These are phyloP conservation scores for Diplodia sapinea DNA, from an alignment of 2,329 filamentous ascomycete genomes.

Conservation along the genomic window DNA sequence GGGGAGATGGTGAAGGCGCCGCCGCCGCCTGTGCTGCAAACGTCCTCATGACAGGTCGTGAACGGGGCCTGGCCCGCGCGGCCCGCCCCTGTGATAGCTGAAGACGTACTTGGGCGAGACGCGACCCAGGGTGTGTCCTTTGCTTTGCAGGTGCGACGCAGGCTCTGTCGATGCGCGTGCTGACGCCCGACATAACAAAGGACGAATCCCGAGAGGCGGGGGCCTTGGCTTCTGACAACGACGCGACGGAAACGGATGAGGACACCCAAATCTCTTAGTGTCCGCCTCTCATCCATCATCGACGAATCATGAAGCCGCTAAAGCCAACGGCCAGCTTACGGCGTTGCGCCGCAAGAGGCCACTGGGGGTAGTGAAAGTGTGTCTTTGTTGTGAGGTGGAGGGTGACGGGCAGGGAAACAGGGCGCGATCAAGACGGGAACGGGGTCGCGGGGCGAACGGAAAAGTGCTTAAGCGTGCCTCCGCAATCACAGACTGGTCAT, in stretches of 20 bases:
- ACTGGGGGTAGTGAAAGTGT: conserved; percentile 16
- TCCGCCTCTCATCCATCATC: conserved; percentile 3
- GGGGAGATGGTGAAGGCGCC: background rate
- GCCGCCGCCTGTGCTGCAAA: conserved; percentile 21
- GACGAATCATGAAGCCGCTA: conserved; percentile 12
- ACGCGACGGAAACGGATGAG: conserved; percentile 30
- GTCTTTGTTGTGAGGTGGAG: conserved; percentile 1
- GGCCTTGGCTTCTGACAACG: conserved; percentile 26
- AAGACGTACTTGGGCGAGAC: background rate
- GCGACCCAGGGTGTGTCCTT: background rate
- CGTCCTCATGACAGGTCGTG: conserved; percentile 9
- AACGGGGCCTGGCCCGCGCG: conserved; percentile 8
- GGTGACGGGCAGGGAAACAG: background rate
- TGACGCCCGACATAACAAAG: background rate
- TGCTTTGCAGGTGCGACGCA: conserved; percentile 5
- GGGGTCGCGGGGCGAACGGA: background rate
- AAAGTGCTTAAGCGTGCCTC: conserved; percentile 6
- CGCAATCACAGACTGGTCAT: conserved; percentile 11
- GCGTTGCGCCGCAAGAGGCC: background rate
- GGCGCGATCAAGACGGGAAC: background rate
- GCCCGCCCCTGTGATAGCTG: conserved; percentile 4
- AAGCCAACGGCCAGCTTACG: conserved; percentile 22
- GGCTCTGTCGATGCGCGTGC: conserved; percentile 3
- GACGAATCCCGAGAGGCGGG: background rate
- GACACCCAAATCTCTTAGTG: conserved; percentile 19